These are phyloP conservation scores for Starmerella sp. DNA, from an alignment of 805 yeast genomes.

Conservation along the genomic window DNA sequence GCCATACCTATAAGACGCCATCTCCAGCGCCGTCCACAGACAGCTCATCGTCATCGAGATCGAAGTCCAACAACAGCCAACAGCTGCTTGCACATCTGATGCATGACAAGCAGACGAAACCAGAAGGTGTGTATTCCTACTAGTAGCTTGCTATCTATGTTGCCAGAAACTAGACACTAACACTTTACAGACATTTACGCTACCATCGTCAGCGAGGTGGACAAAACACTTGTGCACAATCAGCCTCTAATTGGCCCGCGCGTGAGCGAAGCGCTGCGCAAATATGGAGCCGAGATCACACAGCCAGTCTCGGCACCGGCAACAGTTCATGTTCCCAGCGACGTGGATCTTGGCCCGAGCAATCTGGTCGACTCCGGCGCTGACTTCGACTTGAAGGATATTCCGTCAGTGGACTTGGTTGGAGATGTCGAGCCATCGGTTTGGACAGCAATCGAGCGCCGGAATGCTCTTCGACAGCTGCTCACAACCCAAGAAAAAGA, in stretches of 20 bases:
- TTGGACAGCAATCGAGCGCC: conserved; percentile 20
- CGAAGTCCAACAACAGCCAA: conserved; percentile 41
- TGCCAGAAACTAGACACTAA: conserved; percentile 13
- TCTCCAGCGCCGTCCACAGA: background rate
- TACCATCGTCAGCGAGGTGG: background rate
- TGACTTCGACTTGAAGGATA: conserved; percentile 12
- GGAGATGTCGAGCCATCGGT: conserved; percentile 22
- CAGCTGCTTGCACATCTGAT: conserved; percentile 75
- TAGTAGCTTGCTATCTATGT: background rate
- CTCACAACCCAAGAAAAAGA: conserved; percentile 8
- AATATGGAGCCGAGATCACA: conserved; percentile 10
- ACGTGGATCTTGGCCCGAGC: background rate
- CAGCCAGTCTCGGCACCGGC: conserved; percentile 10
- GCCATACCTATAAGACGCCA: background rate
- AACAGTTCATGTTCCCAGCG: background rate
- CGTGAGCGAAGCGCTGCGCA: conserved; percentile 11
- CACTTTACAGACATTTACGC: conserved; percentile 3
- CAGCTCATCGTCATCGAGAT: conserved; percentile 42
- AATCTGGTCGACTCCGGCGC: conserved; percentile 19
- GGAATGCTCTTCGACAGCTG: conserved; percentile 9
- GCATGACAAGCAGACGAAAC: conserved; percentile 43
- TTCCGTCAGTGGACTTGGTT: conserved; percentile 18
- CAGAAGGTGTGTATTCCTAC: conserved; percentile 24
- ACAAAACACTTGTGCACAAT: background rate
- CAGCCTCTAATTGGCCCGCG: background rate